Percentiles rank a stretch among this genome's conserved stretches.
Conservation (phyloP, 768 basidiomycete species). For the Phanerodontia chrysosporium region DNA sequence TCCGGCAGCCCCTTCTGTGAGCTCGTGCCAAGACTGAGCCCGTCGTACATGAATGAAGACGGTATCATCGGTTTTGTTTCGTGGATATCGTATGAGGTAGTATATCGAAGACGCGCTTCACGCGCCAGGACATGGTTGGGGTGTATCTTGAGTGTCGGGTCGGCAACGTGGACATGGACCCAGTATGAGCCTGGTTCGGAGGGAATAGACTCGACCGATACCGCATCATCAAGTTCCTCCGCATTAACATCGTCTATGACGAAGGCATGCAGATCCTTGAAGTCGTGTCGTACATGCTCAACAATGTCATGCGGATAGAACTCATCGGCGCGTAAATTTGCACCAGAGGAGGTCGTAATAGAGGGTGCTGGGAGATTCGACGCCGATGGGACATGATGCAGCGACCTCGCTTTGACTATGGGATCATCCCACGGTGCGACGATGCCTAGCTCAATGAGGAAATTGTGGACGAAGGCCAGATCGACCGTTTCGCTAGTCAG, state of each 20-base stretch:
- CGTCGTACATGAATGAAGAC: slow-evolving; percentile 42
- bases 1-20: slow-evolving; percentile 35
- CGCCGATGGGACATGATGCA: slow-evolving; percentile 6
- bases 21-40: slow-evolving; percentile 44
- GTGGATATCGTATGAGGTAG: slow-evolving; percentile 64
- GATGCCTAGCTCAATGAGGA: slow-evolving; percentile 70
- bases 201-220: slow-evolving; percentile 73
- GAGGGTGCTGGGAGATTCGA: slow-evolving; percentile 19
- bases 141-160: slow-evolving; percentile 78
- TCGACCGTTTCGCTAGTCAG: slow-evolving; percentile 32
- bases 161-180: slow-evolving; percentile 92
- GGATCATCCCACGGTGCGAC: slow-evolving; percentile 78
- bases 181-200: slow-evolving; percentile 59
- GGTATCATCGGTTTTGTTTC: slow-evolving; percentile 75
- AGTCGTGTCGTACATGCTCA: slow-evolving; percentile 78
- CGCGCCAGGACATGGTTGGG: slow-evolving; percentile 61
- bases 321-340: slow-evolving; percentile 55
- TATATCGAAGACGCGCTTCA: slow-evolving; percentile 46
- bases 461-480: slow-evolving; percentile 31
- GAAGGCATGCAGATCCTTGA: slow-evolving; percentile 75
- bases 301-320: slow-evolving; percentile 60
- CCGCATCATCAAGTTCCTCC: slow-evolving; percentile 88
- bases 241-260: slow-evolving; percentile 81
- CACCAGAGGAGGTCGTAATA: slow-evolving; percentile 4
- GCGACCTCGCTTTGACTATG: neutral